phyloP scores from a whole-genome alignment of 306 rosid species.

The Castanea sativa region DNA sequence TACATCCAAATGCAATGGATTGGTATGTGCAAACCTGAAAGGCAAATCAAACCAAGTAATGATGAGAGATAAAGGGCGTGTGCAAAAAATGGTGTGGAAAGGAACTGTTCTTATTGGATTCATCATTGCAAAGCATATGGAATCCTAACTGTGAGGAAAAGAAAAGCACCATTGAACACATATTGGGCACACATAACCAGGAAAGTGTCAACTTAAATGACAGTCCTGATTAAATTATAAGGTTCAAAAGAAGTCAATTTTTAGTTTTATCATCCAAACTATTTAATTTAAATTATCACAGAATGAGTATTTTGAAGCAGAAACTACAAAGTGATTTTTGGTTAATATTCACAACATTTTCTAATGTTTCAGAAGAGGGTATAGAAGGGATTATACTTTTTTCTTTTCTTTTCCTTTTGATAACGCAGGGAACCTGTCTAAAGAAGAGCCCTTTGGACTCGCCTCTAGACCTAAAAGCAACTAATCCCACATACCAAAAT shows the following conservation, averaged over 20 bases:
- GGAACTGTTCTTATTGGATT: background rate
- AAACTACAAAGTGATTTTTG: background rate
- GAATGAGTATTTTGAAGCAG: background rate
- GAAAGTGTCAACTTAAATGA: background rate
- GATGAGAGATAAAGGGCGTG: constrained; percentile 10
- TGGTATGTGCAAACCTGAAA: constrained; percentile 97
- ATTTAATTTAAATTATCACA: background rate
- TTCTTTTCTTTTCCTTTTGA: too few relatives aligned
- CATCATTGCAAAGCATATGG: background rate
- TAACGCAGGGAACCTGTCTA: too few relatives aligned
- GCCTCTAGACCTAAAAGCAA: too few relatives aligned
- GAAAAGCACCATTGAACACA: background rate
- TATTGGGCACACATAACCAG: background rate
- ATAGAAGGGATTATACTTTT: too few relatives aligned
- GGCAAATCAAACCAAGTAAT: constrained; percentile 18
- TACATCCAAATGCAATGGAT: constrained; percentile 94
- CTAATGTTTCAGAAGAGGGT: background rate
- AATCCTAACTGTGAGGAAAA: background rate
- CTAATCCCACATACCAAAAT: too few relatives aligned
- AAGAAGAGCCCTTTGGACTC: too few relatives aligned
- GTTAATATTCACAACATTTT: background rate
- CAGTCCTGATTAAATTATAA: background rate
- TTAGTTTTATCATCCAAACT: background rate
- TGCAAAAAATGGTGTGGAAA: background rate
- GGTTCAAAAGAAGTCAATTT: background rate